These are phyloP conservation scores for Xerocomellus chrysenteron DNA, from an alignment of 768 basidiomycete genomes.

Conservation along the genomic window DNA sequence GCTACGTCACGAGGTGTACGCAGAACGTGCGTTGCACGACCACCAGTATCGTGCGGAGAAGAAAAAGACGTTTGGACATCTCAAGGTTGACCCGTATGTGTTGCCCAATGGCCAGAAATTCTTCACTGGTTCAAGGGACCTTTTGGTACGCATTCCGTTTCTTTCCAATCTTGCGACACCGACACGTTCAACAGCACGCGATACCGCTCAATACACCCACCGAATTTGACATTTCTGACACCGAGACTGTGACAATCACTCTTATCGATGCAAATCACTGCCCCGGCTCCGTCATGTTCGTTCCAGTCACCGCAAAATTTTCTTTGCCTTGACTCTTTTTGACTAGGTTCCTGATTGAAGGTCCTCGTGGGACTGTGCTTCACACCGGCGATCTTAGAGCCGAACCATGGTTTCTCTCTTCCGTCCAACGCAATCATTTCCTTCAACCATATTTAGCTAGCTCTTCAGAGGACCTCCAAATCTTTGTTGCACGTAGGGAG, in stretches of 20 bases:
- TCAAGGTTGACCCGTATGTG: constrained; percentile 55
- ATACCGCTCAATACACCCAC: constrained; percentile 67
- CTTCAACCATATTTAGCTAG: constrained; percentile 66
- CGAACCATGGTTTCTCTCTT: constrained; percentile 76
- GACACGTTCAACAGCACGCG: constrained; percentile 42
- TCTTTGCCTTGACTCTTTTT: neutral
- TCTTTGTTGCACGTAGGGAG: constrained; percentile 27
- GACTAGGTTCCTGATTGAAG: constrained; percentile 83
- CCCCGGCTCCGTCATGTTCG: constrained; percentile 90
- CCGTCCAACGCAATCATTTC: constrained; percentile 64
- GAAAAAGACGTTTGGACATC: constrained; percentile 60
- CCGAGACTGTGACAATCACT: constrained; percentile 67
- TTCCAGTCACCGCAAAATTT: neutral
- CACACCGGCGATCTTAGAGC: constrained; percentile 95
- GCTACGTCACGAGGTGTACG: constrained; percentile 68
- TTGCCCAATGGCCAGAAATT: constrained; percentile 47
- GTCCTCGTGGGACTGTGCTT: constrained; percentile 64
- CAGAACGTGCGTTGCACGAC: constrained; percentile 59
- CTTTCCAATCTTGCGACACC: neutral
- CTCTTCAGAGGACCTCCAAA: constrained; percentile 22
- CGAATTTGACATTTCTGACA: constrained; percentile 51
- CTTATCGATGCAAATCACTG: constrained; percentile 93
- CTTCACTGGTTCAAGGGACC: constrained; percentile 59
- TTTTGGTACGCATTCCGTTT: constrained; percentile 29
- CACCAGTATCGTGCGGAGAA: constrained; percentile 31